These are phyloP conservation scores for Aspergillus steynii DNA, from an alignment of 495 filamentous ascomycete species.

Conservation along the genomic window DNA sequence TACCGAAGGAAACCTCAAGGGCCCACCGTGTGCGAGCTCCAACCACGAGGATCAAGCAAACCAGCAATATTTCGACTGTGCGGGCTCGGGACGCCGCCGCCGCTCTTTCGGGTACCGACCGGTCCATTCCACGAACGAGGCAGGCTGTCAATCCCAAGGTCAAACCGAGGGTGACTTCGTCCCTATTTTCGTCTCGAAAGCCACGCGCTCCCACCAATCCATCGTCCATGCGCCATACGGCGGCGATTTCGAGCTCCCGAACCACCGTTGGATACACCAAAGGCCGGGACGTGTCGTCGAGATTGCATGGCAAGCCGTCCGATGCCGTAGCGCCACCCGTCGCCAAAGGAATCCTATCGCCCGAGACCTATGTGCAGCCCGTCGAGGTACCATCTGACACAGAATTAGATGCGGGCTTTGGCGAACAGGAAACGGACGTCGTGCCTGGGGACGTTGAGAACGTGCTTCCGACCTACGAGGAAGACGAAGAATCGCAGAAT, in stretches of 20 bases:
- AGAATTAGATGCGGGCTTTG: slow-evolving; percentile 40
- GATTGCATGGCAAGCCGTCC: slow-evolving; percentile 33
- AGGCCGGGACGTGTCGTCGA: slow-evolving; percentile 63
- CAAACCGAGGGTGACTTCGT: slow-evolving; percentile 34
- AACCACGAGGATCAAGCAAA: slow-evolving; percentile 23
- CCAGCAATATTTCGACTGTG: slow-evolving; percentile 42
- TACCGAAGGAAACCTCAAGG: slow-evolving; percentile 14
- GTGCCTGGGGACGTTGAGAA: slow-evolving; percentile 28
- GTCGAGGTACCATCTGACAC: slow-evolving; percentile 42
- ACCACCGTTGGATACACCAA: slow-evolving; percentile 81
- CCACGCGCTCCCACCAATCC: slow-evolving; percentile 42
- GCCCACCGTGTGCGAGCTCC: slow-evolving; percentile 29
- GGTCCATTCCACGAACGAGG: slow-evolving; percentile 30
- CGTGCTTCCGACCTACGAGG: slow-evolving; percentile 41
- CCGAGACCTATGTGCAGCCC: slow-evolving; percentile 45
- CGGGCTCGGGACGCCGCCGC: slow-evolving; percentile 56
- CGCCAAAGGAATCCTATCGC: slow-evolving; percentile 34
- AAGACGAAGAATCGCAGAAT: slow-evolving; percentile 43
- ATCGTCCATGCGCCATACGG: slow-evolving; percentile 57
- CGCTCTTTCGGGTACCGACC: slow-evolving; percentile 48
- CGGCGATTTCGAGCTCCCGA: slow-evolving; percentile 65
- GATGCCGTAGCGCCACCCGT: slow-evolving; percentile 18
- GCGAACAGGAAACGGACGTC: slow-evolving; percentile 7
- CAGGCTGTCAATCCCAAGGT: slow-evolving; percentile 43
- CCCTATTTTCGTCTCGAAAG: slow-evolving; percentile 44